Conservation (phyloP, 2,329 filamentous ascomycete species). For the Hypoxylon sp. region DNA sequence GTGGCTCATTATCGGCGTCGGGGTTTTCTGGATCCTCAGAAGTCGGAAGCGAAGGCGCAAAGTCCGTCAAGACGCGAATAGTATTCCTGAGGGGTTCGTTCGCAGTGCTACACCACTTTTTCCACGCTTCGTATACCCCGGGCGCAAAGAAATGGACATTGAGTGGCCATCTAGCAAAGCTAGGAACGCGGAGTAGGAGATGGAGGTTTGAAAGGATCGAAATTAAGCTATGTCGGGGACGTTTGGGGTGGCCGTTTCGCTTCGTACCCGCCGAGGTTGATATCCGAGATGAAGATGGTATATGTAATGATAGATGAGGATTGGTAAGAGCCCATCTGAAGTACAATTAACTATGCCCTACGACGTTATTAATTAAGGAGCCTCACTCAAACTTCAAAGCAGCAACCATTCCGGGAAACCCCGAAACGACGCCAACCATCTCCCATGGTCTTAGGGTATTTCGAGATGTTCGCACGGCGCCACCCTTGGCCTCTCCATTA, state of each 20-base stretch:
- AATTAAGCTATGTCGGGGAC: conserved; percentile 70
- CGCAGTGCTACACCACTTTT: conserved; percentile 64
- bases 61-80: conserved; percentile 69
- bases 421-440: conserved; percentile 86
- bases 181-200: conserved; percentile 79
- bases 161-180: conserved; percentile 87
- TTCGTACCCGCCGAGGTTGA: conserved; percentile 64
- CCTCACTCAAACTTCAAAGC: conserved; percentile 93
- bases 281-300: conserved; percentile 72
- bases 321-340: conserved; percentile 91
- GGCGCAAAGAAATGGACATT: conserved; percentile 80
- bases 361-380: conserved; percentile 38
- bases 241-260: conserved; percentile 65
- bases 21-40: neutral
- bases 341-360: conserved; percentile 30
- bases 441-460: conserved; percentile 84
- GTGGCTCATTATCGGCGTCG: conserved; percentile 17
- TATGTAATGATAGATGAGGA: conserved; percentile 82
- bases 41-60: conserved; percentile 48
- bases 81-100: conserved; percentile 60
- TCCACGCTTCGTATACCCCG: conserved; percentile 78
- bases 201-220: conserved; percentile 85
- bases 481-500: conserved; percentile 86
- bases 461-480: conserved; percentile 80
- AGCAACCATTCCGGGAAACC: conserved; percentile 87